phyloP scores from a whole-genome alignment of 2,329 filamentous ascomycete species.

The Lecanicillium sp. region DNA sequence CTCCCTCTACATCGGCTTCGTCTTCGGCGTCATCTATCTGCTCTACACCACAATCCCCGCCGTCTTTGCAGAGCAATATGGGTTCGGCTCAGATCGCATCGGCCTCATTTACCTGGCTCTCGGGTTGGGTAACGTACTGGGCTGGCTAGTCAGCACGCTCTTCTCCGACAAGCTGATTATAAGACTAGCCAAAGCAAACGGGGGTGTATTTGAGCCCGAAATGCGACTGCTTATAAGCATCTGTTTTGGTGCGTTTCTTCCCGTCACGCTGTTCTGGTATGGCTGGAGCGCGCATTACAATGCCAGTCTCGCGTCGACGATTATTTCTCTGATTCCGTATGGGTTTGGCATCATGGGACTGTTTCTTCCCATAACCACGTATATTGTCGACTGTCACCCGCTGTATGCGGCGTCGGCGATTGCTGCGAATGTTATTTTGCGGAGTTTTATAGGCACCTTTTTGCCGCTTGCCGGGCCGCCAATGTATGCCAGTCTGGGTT shows the following conservation, averaged over 20 bases:
- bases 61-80: constrained; percentile 51
- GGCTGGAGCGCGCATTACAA: constrained; percentile 39
- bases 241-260: constrained; percentile 36
- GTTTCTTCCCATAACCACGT: constrained; percentile 40
- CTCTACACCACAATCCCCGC: constrained; percentile 41
- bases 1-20: no score
- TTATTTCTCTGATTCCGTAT: constrained; percentile 34
- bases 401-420: constrained; percentile 33
- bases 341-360: constrained; percentile 27
- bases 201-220: constrained; percentile 23
- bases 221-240: constrained; percentile 36
- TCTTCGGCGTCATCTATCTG: constrained; percentile 54
- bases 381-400: constrained; percentile 47
- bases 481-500: constrained; percentile 26
- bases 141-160: constrained; percentile 21
- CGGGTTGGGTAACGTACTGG: constrained; percentile 29
- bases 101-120: constrained; percentile 34
- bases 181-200: constrained; percentile 32
- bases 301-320: constrained; percentile 44
- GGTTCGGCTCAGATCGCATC: constrained; percentile 40
- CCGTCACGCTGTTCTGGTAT: constrained; percentile 43
- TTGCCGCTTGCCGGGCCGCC: constrained; percentile 48
- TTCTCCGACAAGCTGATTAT: constrained; percentile 28
- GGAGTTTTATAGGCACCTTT: constrained; percentile 48
- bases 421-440: constrained; percentile 48